A percentile compares a stretch with the other conserved stretches of the same genome.
Evolutionary conservation across 1,139 yeast species (phyloP).

Genomic region (Candida gigantensis): DNA sequence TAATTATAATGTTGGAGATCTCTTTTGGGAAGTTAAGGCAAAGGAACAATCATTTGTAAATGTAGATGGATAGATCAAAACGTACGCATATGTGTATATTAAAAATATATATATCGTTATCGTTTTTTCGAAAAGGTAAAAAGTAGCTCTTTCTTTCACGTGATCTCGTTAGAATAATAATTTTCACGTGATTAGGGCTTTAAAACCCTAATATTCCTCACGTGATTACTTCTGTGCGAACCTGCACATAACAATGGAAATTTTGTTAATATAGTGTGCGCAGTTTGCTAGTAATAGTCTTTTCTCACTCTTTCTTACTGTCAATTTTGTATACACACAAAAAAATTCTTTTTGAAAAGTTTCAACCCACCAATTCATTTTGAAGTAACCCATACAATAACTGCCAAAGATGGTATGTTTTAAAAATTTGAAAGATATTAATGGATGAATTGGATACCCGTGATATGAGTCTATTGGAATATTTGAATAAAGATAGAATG

Average conservation of each 20-base stretch:
- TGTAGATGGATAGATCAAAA: conserved; percentile 57
- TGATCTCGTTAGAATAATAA: no score
- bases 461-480: no score
- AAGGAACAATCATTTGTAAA: conserved; percentile 89
- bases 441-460: no score
- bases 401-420: conserved; percentile 16
- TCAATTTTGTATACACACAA: conserved; percentile 1
- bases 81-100: not conserved
- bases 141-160: no score
- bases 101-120: not conserved
- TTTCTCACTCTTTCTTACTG: not conserved
- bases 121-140: not conserved
- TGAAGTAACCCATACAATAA: conserved; percentile 8
- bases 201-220: not conserved
- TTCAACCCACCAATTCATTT: no score
- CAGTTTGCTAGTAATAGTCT: no score
- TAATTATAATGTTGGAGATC: conserved; percentile 86
- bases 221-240: no score
- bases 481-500: no score
- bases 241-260: no score
- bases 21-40: conserved; percentile 90
- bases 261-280: no score
- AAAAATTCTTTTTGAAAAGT: conserved; percentile 12
- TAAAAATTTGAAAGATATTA: not conserved
- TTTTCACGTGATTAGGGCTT: conserved; percentile 1